These are phyloP conservation scores for Paraphoma chrysanthemicola DNA, from an alignment of 2,329 filamentous ascomycete species.

Conservation along the genomic window DNA sequence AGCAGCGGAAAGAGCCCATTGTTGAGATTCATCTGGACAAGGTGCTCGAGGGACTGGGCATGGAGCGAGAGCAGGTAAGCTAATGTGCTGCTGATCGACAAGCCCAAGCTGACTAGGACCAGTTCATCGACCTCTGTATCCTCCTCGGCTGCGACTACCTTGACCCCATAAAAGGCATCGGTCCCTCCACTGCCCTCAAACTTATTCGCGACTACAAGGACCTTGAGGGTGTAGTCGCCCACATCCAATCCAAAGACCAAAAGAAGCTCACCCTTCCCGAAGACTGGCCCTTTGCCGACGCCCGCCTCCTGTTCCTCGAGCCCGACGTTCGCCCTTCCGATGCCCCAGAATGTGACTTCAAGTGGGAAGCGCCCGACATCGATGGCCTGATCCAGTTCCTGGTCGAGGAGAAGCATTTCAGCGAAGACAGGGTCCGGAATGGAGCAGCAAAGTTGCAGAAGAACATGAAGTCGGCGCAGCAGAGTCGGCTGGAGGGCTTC, in stretches of 20 bases:
- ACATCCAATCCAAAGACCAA: conserved; percentile 72
- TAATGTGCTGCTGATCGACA: conserved; percentile 3
- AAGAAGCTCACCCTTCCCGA: conserved; percentile 83
- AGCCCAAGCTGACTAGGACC: conserved; percentile 6
- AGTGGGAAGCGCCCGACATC: conserved; percentile 93
- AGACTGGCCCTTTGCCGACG: conserved; percentile 96
- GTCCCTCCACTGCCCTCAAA: conserved; percentile 89
- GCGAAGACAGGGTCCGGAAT: conserved; percentile 86
- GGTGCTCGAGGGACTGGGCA: conserved; percentile 83
- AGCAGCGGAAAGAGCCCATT: conserved; percentile 96
- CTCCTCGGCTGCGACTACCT: conserved; percentile 97
- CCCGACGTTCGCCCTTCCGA: conserved; percentile 87
- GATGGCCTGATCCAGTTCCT: conserved; percentile 90
- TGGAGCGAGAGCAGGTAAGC: conserved; percentile 82
- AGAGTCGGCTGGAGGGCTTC: conserved; percentile 91
- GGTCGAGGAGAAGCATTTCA: conserved; percentile 95
- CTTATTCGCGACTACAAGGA: conserved; percentile 90
- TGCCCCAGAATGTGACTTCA: conserved; percentile 90
- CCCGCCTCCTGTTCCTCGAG: conserved; percentile 87
- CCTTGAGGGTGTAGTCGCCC: conserved; percentile 86
- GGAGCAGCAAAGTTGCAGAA: conserved; percentile 83
- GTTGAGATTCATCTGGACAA: conserved; percentile 91
- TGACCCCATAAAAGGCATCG: conserved; percentile 93
- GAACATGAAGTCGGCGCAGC: conserved; percentile 88
- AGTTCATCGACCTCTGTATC: conserved; percentile 99